Base-by-base conservation (phyloP, 2,329 filamentous ascomycete genomes). In the Zymoseptoria tritici region DNA sequence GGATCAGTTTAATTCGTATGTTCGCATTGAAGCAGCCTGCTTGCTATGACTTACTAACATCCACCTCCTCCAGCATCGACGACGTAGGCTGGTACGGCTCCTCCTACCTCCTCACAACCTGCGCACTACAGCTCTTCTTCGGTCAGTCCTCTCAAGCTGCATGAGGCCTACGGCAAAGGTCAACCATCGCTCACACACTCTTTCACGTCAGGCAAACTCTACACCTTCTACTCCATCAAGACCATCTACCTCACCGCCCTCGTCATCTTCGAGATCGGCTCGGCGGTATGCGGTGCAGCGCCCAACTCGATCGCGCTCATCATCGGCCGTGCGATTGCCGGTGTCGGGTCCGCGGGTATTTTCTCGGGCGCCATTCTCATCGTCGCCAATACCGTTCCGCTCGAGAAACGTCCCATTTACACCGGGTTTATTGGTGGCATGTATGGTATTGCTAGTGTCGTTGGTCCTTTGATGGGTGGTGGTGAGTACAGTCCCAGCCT, bases 261-360 rank as follows among this genome's bases (percentile, higher is more conserved):
- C 22, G 64, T 72, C 60, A 75, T 80, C 67, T 83, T 83, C 68
- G 79, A 81, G 65, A 58, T 82, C 56, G 81, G 81, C 19, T 79
- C 77, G n/a, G 71, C 79, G 11, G 72, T 83, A 57, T 82, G 80
- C 61, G 81, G 77, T 64, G 74, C 77, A 26, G 80, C 80, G 7
- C 79, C 79, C 11, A 80, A 75, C 63, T 80, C 77, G 4, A 75
- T 68, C 2, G 75, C 79, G 16, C 68, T 83, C 36, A 81, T 83
- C 65, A 71, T 82, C 50, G 81, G 81, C 9, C 75, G 81, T 58
- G 79, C 79, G 0, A 70, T 83, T 52, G 75, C 79, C 26, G 81
- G 81, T 57, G 66, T 81, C 0, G 81, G 80, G 4, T 74, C 74
- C 13, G 80, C 79, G 29, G 81, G 80, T 22, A 77, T 83, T 61